A percentile compares a stretch with the other conserved stretches of the same genome.
These are phyloP conservation scores for Flaveria robusta DNA, from an alignment of 129 eudicot species.

Conservation along the genomic window DNA sequence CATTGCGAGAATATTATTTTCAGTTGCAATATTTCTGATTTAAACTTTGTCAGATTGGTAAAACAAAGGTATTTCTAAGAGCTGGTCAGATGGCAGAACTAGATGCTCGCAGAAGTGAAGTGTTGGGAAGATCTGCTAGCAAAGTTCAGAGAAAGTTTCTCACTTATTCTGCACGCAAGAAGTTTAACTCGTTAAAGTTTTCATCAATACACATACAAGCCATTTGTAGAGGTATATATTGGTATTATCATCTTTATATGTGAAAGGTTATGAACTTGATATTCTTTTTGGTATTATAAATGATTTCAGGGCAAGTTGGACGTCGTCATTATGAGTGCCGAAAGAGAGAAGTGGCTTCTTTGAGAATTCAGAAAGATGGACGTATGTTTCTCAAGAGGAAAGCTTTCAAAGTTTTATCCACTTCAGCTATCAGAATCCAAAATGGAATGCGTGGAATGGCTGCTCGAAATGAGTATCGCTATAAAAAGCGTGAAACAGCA, in stretches of 20 bases:
- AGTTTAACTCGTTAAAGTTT: conserved; percentile 38
- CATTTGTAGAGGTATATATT: conserved; percentile 65
- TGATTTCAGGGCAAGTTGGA: conserved; percentile 61
- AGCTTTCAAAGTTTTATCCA: conserved; percentile 40
- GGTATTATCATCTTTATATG: conserved; percentile 20
- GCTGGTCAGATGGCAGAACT: conserved; percentile 98
- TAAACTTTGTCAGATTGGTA: conserved; percentile 69
- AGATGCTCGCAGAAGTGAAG: conserved; percentile 69
- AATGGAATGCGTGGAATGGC: conserved; percentile 73
- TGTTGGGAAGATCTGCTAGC: conserved; percentile 80
- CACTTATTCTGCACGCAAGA: conserved; percentile 53
- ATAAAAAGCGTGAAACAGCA: conserved; percentile 54
- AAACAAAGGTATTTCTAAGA: conserved; percentile 87
- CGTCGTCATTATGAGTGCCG: conserved; percentile 51
- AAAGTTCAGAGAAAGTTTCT: conserved; percentile 61
- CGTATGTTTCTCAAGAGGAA: conserved; percentile 65
- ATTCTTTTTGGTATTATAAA: conserved; percentile 5
- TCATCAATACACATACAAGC: conserved; percentile 68
- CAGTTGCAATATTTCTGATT: neutral
- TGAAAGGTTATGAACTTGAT: conserved; percentile 12
- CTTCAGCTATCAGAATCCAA: conserved; percentile 61
- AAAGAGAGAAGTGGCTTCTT: conserved; percentile 68
- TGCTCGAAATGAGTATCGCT: conserved; percentile 57
- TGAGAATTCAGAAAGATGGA: conserved; percentile 62
- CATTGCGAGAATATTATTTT: neutral